Evolutionary conservation across 257 asterid species (phyloP), one percentile per base, ranked within the genome.

Genomic region (Fraxinus americana): DNA sequence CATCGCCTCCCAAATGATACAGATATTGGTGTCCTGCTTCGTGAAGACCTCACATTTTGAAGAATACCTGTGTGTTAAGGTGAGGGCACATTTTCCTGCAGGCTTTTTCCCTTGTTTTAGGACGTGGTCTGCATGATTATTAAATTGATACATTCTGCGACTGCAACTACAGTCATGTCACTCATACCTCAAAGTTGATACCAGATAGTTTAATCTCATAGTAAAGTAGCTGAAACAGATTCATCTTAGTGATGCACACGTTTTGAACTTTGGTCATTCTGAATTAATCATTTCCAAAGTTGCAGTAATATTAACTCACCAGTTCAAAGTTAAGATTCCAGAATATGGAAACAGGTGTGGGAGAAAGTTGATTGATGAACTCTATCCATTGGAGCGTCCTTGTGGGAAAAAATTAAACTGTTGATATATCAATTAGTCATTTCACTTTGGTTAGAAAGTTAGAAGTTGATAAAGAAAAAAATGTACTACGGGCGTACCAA

Each of bases 21-120:
- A 96, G 99, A 93, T 96, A 77, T 36, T 93, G 90, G 79, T 93
- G 21, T 96, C 99, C 76, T 96, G 99, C 91, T 96, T 96, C 45
- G 98, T 96, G 92, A 96, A 96, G 96, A 96, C 99, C 70, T 93
- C 99, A 7, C 99, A 91, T 88, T 84, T 87, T 72, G 99, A 96
- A 85, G 99, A 96, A 78, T 96, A 96, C 82, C 88, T 93, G 25
- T 92, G 99, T 78, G 99, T 96, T 76, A 96, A 96, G 99, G 99
- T 96, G 80, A 88, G 96, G 78, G 66, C 75, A 57, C 72, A 36
- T 32, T 74, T 69, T 66, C 66, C 69, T 45, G 78, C 70, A 16
- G 75, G 68, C 71, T n/a, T 5, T 69, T 48, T 13, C 38, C 67
- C 54, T 66, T 70, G 70, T 35, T 16, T 38, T 63, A 74, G 0